These are phyloP conservation scores for Chrysoporthe austroafricana DNA, from an alignment of 2,329 filamentous ascomycete genomes.

Conservation along the genomic window DNA sequence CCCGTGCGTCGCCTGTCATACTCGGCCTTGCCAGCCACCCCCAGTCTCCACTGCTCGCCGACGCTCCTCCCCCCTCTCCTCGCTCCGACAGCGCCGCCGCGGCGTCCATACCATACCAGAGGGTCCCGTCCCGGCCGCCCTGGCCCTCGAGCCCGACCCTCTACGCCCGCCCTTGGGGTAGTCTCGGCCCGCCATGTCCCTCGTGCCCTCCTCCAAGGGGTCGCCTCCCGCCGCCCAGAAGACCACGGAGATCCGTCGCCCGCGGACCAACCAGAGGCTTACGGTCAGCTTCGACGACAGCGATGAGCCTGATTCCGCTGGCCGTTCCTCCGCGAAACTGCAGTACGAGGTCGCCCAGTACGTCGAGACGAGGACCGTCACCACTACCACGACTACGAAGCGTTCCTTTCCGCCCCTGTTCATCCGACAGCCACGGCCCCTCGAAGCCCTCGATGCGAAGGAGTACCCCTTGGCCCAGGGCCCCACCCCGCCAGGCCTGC, in stretches of 20 bases:
- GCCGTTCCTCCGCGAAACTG: conserved; percentile 36
- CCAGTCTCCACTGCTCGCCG: not conserved
- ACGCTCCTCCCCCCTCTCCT: not conserved
- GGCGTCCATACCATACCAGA: not conserved
- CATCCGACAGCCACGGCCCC: conserved; percentile 71
- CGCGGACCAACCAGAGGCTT: conserved; percentile 40
- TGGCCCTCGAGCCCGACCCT: not conserved
- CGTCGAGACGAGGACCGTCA: conserved; percentile 74
- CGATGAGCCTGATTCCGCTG: conserved; percentile 33
- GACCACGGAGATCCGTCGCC: conserved; percentile 38
- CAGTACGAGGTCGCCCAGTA: conserved; percentile 67
- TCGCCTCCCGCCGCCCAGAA: conserved; percentile 30
- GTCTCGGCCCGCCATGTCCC: conserved; percentile 19
- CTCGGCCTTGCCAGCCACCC: conserved; percentile 7
- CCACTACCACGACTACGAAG: conserved; percentile 90
- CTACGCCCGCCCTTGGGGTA: conserved; percentile 2
- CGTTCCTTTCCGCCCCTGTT: conserved; percentile 83
- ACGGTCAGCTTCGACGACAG: conserved; percentile 42
- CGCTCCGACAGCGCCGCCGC: not conserved
- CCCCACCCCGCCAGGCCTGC: conserved; percentile 79
- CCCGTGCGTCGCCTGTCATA: not conserved
- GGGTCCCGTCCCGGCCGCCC: not conserved
- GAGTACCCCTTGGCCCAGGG: conserved; percentile 86
- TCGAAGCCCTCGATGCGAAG: conserved; percentile 78
- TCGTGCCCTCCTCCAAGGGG: conserved; percentile 25